Evolutionary conservation across 2,329 filamentous ascomycete genomes (phyloP).

Genomic region (Talaromyces sp.): DNA sequence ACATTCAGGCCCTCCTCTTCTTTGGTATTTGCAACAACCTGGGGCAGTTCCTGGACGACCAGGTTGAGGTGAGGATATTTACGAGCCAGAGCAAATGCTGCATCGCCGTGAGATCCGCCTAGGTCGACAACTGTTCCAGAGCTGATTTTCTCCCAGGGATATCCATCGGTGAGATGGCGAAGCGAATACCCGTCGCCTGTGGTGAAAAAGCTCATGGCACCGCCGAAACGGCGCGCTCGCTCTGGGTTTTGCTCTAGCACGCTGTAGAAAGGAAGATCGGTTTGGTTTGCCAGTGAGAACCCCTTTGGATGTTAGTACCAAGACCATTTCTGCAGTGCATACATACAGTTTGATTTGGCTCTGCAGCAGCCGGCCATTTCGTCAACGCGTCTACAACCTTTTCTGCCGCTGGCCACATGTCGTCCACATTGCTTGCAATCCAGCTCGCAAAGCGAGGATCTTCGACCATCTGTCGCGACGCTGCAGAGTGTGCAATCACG

Average conservation of each 20-base stretch:
- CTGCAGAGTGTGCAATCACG: slow-evolving; percentile 1
- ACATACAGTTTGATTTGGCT: slow-evolving; percentile 7
- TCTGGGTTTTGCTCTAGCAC: slow-evolving; percentile 1
- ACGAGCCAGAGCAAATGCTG: slow-evolving; percentile 6
- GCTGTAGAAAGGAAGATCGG: slow-evolving; percentile 4
- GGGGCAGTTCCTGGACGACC: slow-evolving; percentile 9
- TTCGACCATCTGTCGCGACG: slow-evolving; percentile 6
- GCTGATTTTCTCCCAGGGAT: slow-evolving; percentile 1
- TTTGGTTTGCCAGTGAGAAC: slow-evolving; percentile 5
- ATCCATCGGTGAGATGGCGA: slow-evolving; percentile 4
- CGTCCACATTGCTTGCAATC: slow-evolving; percentile 1
- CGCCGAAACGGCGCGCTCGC: slow-evolving; percentile 6
- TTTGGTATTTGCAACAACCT: slow-evolving; percentile 8
- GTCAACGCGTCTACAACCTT: slow-evolving; percentile 5
- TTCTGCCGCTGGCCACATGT: slow-evolving; percentile 1
- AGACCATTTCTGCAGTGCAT: not conserved
- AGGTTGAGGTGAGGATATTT: slow-evolving; percentile 1
- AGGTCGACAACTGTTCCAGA: slow-evolving; percentile 3
- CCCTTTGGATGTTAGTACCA: not conserved
- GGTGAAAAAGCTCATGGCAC: slow-evolving; percentile 7
- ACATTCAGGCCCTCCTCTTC: not conserved
- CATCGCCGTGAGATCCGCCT: slow-evolving; percentile 8
- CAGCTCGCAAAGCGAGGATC: not conserved
- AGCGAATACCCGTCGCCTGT: slow-evolving; percentile 3
- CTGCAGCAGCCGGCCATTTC: slow-evolving; percentile 6